A percentile compares a stretch with the other conserved stretches of the same genome.
These are phyloP conservation scores for Ceratocystis eucalypticola DNA, from an alignment of 2,329 filamentous ascomycete species.

Conservation along the genomic window DNA sequence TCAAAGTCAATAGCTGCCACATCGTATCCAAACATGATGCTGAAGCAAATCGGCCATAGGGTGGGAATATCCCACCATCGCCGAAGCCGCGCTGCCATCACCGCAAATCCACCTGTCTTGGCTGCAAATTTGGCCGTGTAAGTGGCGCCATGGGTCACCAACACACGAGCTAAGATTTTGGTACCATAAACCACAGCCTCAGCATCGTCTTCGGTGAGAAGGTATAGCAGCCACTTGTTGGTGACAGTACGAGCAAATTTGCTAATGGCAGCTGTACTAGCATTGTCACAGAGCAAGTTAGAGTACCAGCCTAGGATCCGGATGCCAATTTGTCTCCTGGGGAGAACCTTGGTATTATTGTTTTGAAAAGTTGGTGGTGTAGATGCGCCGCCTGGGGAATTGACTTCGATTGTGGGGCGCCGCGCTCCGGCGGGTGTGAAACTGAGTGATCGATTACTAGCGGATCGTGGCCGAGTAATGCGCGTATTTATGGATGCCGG, in stretches of 20 bases:
- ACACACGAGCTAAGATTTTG: constrained; percentile 69
- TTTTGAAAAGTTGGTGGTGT: background rate
- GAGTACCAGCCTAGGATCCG: constrained; percentile 66
- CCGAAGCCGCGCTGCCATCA: constrained; percentile 70
- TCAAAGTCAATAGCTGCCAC: constrained; percentile 62
- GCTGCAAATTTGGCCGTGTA: constrained; percentile 74
- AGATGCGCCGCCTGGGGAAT: constrained; percentile 7
- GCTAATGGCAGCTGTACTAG: constrained; percentile 54
- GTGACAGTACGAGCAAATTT: constrained; percentile 92
- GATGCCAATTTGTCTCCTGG: constrained; percentile 47
- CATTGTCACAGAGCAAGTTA: constrained; percentile 60
- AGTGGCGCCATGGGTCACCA: constrained; percentile 65
- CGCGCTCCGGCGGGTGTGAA: constrained; percentile 28
- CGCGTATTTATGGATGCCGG: background rate
- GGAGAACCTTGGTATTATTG: background rate
- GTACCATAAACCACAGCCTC: constrained; percentile 68
- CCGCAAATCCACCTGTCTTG: constrained; percentile 76
- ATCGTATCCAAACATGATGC: constrained; percentile 75
- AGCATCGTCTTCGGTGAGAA: constrained; percentile 74
- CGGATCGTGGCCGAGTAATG: constrained; percentile 5
- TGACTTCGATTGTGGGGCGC: constrained; percentile 15
- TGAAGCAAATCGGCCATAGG: constrained; percentile 79
- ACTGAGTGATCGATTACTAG: constrained; percentile 9
- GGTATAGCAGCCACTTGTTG: constrained; percentile 90
- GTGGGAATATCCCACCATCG: constrained; percentile 78